Evolutionary conservation across 2,329 filamentous ascomycete species (phyloP).

Genomic region (Podosphaera aphanis): DNA sequence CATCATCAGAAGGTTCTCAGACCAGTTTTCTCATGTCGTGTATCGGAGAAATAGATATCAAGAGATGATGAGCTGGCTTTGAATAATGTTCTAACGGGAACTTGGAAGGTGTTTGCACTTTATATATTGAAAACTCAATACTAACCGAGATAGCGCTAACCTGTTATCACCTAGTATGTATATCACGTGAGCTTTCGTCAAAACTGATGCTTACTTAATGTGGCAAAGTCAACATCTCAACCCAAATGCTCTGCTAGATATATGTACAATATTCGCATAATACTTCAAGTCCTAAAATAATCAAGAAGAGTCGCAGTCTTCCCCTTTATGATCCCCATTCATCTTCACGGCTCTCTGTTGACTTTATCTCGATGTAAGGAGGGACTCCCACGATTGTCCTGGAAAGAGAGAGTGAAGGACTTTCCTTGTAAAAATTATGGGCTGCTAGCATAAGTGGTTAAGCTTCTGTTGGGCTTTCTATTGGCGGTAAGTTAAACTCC

Average conservation of each 20-base stretch:
- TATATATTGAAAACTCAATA: background rate
- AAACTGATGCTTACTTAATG: too few relatives aligned
- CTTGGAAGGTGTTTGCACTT: too few relatives aligned
- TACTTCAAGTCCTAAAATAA: too few relatives aligned
- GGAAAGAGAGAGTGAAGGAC: background rate
- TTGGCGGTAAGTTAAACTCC: background rate
- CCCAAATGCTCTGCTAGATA: background rate
- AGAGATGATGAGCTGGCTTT: too few relatives aligned
- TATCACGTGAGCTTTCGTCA: too few relatives aligned
- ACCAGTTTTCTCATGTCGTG: background rate
- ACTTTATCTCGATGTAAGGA: too few relatives aligned
- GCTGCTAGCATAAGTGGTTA: background rate
- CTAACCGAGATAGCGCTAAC: conserved; percentile 1
- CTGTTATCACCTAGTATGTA: background rate
- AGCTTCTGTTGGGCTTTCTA: background rate
- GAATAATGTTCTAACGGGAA: too few relatives aligned
- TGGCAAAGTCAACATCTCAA: background rate
- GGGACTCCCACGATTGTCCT: too few relatives aligned
- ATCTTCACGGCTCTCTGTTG: background rate
- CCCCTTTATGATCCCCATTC: background rate
- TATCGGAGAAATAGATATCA: too few relatives aligned
- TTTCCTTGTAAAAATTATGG: background rate
- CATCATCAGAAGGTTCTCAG: background rate
- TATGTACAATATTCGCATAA: background rate
- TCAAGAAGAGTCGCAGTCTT: background rate